Conservation (phyloP, 2,329 filamentous ascomycete genomes). For the Cladosporium sp. region DNA sequence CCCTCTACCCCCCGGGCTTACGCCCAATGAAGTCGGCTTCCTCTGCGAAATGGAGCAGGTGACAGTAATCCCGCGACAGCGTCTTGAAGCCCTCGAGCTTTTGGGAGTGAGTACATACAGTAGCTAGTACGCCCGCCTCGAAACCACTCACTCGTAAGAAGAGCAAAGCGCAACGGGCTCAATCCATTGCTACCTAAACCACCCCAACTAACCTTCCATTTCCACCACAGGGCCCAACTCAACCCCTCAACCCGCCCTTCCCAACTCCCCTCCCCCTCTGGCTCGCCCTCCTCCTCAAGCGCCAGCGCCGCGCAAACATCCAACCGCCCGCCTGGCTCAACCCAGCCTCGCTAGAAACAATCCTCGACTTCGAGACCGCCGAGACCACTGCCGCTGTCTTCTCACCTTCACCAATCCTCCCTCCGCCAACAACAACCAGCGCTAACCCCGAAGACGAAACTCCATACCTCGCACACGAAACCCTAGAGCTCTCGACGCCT, state of each 20-base stretch:
- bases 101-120: constrained; percentile 70
- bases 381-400: constrained; percentile 66
- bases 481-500: constrained; percentile 56
- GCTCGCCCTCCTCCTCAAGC: constrained; percentile 92
- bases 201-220: neutral
- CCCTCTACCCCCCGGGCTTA: constrained; percentile 65
- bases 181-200: neutral
- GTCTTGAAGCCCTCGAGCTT: constrained; percentile 80
- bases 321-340: constrained; percentile 87
- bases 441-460: constrained; percentile 22
- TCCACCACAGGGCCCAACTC: constrained; percentile 69
- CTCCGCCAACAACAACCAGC: constrained; percentile 46
- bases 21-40: constrained; percentile 87
- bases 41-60: constrained; percentile 97
- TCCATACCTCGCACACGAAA: constrained; percentile 30
- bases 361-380: constrained; percentile 79
- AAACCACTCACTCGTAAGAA: neutral
- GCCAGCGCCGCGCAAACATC: constrained; percentile 91
- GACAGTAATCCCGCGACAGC: constrained; percentile 86
- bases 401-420: constrained; percentile 71
- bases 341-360: constrained; percentile 69
- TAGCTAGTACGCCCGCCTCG: neutral
- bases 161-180: neutral
- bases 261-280: constrained; percentile 81
- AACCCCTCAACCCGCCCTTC: constrained; percentile 75